Base-by-base conservation (phyloP, 257 asterid species). In the Solanum chaucha region DNA sequence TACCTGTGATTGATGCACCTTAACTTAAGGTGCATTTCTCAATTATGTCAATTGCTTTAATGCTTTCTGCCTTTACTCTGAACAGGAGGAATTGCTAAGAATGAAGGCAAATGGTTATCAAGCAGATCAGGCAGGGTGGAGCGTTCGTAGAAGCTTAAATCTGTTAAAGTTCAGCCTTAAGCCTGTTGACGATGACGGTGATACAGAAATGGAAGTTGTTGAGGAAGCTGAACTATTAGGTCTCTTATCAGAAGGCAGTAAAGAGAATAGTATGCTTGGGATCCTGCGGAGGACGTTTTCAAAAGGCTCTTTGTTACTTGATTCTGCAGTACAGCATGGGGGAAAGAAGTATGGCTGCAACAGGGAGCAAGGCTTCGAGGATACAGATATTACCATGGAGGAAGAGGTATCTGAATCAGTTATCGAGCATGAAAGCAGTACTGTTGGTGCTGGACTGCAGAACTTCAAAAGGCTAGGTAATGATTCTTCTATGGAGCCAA, bases 161-260 rank as follows among this genome's bases (percentile, higher is more conserved):
- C 96, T 95, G 81, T 92, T 97, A 68, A 96, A 94, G 86, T 96
- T 91, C 86, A 97, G 99, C 90, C 98, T 96, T 85, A 97, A 95
- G 87, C 94, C 95, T 82, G 88, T 87, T 73, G 98, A 93, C 36
- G 93, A 93, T 90, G 99, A 96, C 22, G 93, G 98, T 83, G 99
- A 97, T 91, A 98, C 90, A 89, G 98, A 96, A 91, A 97, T 97
- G 99, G 98, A 97, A 89, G 95, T 95, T 67, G 98, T 95, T 82
- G 93, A 93, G 28, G 90, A 91, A 72, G 90, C 89, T n/a, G 90
- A 89, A 6, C 73, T 61, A 8, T 28, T 75, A 82, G 87, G 41
- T 65, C 84, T 87, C 72, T 87, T 41, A 30, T 73, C 87, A 8
- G 89, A 74, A 36, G 83, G 46, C 19, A 30, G 61, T 10, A 44